Evolutionary conservation across 306 rosid genomes (phyloP).

Genomic region (Erythrophleum fordii): DNA sequence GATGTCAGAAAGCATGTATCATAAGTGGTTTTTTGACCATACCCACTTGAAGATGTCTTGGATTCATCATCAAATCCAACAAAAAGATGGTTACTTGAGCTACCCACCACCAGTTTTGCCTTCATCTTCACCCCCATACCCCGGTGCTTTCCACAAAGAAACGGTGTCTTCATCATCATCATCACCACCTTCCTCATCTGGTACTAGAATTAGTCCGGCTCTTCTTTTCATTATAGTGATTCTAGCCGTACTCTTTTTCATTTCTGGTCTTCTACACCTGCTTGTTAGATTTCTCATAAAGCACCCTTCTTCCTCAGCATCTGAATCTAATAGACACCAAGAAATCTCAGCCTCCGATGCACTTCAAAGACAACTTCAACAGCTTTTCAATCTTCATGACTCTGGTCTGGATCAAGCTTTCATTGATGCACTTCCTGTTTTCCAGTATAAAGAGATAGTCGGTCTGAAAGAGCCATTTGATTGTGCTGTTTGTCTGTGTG

Average conservation of each 20-base stretch:
- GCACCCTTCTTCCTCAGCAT: conserved; percentile 69
- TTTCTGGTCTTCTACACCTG: conserved; percentile 84
- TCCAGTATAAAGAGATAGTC: conserved; percentile 73
- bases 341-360: conserved; percentile 74
- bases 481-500: conserved; percentile 83
- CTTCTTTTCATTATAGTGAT: conserved; percentile 81
- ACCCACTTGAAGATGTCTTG: conserved; percentile 70
- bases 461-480: conserved; percentile 84
- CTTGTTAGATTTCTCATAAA: conserved; percentile 81
- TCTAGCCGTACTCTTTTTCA: conserved; percentile 81
- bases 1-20: conserved; percentile 46
- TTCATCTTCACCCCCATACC: conserved; percentile 50
- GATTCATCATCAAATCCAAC: conserved; percentile 58
- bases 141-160: conserved; percentile 51
- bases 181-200: conserved; percentile 55
- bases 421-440: conserved; percentile 87
- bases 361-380: conserved; percentile 86
- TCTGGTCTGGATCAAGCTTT: conserved; percentile 90
- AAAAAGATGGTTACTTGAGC: conserved; percentile 65
- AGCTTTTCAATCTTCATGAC: conserved; percentile 87
- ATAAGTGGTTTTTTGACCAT: conserved; percentile 51
- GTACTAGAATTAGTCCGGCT: conserved; percentile 81
- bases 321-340: conserved; percentile 65
- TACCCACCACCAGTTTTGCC: conserved; percentile 58
- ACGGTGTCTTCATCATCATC: conserved; percentile 47